Evolutionary conservation across 371 early-diverging fungal species (phyloP), one percentile per base, ranked within the genome.

Genomic region (Rhizopus arrhizus): DNA sequence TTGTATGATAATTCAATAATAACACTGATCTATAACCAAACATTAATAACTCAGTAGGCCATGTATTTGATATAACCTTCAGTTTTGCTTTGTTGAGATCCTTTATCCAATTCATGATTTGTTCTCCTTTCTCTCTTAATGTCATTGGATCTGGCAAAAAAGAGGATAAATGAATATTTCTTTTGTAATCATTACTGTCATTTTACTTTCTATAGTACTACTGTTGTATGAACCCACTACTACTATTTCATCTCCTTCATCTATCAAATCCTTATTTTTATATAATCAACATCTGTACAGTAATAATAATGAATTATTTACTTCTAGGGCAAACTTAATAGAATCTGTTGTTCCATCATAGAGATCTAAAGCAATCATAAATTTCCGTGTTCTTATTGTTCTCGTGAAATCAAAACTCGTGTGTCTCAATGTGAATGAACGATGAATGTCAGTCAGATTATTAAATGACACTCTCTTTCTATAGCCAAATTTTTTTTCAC

Each of bases 401-500:
- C 60, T 47, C 31, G 58, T 51, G 33, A 64, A 72, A 1, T 64
- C 64, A 31, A 61, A 32, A 16, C 62, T 65, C 1, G 60, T 53
- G 15, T 58, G 62, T 29, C 55, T 64, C n/a, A 72, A 38, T 1
- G 65, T 63, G 9, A 56, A 63, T 6, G 66, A 63, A 15, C 68
- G 66, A 28, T 49, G 36, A 9, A 53, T 50, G 31, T 61, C 48
- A 3, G 65, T 53, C 10, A 61, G 53, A 56, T 62, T 68, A 51
- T 72, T 66, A 53, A 72, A 72, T 0, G 73, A 72, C 5, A 72
- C 73, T n/a, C 73, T 53, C 34, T 64, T 51, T 51, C 54, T 56
- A 36, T 56, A 62, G 0, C 32, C 42, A 9, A 22, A 45, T 3
- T 16, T 15, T n/a, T 45, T 8, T 38, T 38, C 40, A 8, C 28